A percentile compares a stretch with the other conserved stretches of the same genome.
Evolutionary conservation across 2,329 filamentous ascomycete genomes (phyloP).

Genomic region (Colletotrichum neosansevieriae): DNA sequence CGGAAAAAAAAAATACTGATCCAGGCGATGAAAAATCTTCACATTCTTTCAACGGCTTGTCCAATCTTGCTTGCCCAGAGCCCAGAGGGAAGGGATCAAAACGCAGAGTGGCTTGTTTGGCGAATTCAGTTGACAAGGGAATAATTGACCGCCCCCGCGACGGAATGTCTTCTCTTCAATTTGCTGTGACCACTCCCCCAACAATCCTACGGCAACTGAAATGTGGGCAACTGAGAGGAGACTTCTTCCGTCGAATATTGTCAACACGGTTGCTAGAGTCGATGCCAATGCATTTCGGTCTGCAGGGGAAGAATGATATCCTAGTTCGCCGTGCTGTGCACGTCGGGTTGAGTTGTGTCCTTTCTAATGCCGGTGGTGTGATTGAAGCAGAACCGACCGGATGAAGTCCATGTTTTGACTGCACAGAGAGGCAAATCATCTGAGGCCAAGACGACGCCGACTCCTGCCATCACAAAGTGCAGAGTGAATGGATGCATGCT

Average conservation of each 20-base stretch:
- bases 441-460: slow-evolving; percentile 10
- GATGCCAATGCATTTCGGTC: slow-evolving; percentile 7
- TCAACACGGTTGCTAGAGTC: slow-evolving; percentile 3
- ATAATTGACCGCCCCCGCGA: background rate
- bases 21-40: slow-evolving; percentile 2
- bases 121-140: slow-evolving; percentile 16
- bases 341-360: background rate
- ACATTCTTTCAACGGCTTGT: slow-evolving; percentile 1
- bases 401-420: slow-evolving; percentile 8
- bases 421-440: slow-evolving; percentile 4
- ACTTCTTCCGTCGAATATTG: slow-evolving; percentile 5
- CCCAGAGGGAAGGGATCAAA: slow-evolving; percentile 20
- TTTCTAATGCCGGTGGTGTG: background rate
- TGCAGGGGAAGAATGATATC: background rate
- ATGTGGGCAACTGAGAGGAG: background rate
- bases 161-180: slow-evolving; percentile 1
- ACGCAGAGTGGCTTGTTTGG: slow-evolving; percentile 31
- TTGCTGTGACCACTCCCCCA: slow-evolving; percentile 25
- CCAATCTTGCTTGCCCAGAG: background rate
- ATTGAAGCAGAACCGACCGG: background rate
- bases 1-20: slow-evolving; percentile 5
- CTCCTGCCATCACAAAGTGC: slow-evolving; percentile 11
- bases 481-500: background rate
- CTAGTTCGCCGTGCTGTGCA: slow-evolving; percentile 3
- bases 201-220: background rate